A percentile compares a stretch with the other conserved stretches of the same genome.
Conservation (phyloP, 1,284 basidiomycete genomes). For the Earliella scabrosa region DNA sequence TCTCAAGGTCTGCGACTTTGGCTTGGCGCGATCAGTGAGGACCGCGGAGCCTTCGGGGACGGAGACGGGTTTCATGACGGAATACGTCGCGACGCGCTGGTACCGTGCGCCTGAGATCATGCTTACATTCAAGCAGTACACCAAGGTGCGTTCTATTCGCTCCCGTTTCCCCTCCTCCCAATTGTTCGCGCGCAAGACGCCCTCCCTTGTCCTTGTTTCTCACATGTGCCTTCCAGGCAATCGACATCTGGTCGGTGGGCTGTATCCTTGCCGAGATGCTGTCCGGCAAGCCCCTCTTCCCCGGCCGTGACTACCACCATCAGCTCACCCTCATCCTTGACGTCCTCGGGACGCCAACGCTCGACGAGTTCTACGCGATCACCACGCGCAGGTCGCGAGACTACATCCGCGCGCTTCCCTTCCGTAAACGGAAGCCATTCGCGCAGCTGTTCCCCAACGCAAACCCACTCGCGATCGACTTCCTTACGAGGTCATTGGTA, state of each 20-base stretch:
- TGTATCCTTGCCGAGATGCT: conserved; percentile 99
- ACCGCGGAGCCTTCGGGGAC: conserved; percentile 86
- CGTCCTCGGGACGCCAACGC: conserved; percentile 89
- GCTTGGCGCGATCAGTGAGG: conserved; percentile 86
- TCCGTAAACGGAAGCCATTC: conserved; percentile 84
- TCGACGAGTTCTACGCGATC: conserved; percentile 93
- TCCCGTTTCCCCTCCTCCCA: background rate
- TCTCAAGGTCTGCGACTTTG: conserved; percentile 73
- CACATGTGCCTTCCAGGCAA: conserved; percentile 56
- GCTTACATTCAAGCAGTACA: conserved; percentile 97
- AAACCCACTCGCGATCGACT: conserved; percentile 85
- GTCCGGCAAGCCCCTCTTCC: conserved; percentile 92
- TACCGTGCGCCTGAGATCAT: conserved; percentile 96
- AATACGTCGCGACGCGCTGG: conserved; percentile 94
- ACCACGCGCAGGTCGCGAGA: conserved; percentile 85
- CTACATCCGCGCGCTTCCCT: conserved; percentile 88
- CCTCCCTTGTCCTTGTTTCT: too few relatives aligned
- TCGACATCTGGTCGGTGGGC: conserved; percentile 95
- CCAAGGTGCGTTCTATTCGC: conserved; percentile 60
- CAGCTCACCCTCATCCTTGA: conserved; percentile 91
- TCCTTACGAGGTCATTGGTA: conserved; percentile 89
- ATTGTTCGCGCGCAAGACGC: too few relatives aligned
- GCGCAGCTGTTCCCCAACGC: conserved; percentile 86
- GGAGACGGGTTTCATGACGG: conserved; percentile 91
- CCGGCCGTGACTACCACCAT: conserved; percentile 96